Percentiles rank a stretch among this genome's conserved stretches.
Conservation (phyloP, 2,329 filamentous ascomycete genomes). For the Fonsecaea erecta region DNA sequence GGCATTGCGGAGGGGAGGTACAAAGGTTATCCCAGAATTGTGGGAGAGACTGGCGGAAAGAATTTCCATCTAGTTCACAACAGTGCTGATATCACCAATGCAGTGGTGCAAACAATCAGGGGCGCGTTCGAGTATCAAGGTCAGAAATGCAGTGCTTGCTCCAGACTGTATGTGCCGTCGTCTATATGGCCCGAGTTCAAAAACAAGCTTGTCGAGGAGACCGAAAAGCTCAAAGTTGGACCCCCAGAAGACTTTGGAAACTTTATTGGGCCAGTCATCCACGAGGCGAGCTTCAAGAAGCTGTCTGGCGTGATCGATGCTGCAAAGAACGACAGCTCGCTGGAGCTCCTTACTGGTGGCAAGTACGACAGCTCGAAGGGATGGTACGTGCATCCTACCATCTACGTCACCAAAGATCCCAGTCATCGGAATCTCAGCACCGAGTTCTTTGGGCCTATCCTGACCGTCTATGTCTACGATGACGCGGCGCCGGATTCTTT, state of each 20-base stretch:
- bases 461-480: constrained; percentile 74
- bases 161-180: constrained; percentile 72
- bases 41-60: constrained; percentile 84
- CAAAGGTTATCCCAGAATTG: constrained; percentile 76
- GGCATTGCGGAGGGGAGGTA: constrained; percentile 80
- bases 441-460: constrained; percentile 77
- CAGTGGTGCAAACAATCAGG: constrained; percentile 74
- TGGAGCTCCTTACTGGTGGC: constrained; percentile 72
- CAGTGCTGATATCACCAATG: constrained; percentile 73
- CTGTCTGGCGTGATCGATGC: constrained; percentile 72
- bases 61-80: constrained; percentile 80
- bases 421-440: constrained; percentile 70
- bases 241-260: constrained; percentile 67
- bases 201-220: constrained; percentile 65
- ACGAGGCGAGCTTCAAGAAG: constrained; percentile 75
- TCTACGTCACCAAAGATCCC: constrained; percentile 72
- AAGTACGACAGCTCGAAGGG: constrained; percentile 73
- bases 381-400: constrained; percentile 76
- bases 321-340: constrained; percentile 69
- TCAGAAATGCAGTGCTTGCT: constrained; percentile 82
- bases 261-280: constrained; percentile 82
- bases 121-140: constrained; percentile 83
- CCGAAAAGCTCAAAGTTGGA: constrained; percentile 69
- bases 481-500: constrained; percentile 59
- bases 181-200: constrained; percentile 74